phyloP scores from a whole-genome alignment of 805 yeast species.

The Saccharomycopsis synnaedendra region DNA sequence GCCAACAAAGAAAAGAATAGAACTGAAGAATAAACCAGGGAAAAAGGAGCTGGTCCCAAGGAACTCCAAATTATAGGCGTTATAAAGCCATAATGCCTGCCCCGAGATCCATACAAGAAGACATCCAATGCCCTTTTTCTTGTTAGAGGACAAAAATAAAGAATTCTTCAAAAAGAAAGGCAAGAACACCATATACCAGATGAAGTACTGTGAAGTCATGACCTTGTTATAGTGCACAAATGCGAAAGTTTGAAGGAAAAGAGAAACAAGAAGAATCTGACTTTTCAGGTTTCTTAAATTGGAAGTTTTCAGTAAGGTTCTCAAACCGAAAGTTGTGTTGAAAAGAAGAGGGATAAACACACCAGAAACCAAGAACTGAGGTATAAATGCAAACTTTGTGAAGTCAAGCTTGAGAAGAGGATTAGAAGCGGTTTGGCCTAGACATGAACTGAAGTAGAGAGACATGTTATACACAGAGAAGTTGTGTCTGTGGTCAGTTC shows the following conservation, averaged over 20 bases:
- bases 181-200: slow-evolving; percentile 83
- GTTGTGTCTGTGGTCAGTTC: slow-evolving; percentile 92
- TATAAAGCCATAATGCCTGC: slow-evolving; percentile 70
- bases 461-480: slow-evolving; percentile 78
- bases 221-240: slow-evolving; percentile 74
- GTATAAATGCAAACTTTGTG: slow-evolving; percentile 64
- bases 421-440: slow-evolving; percentile 6
- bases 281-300: slow-evolving; percentile 18
- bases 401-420: slow-evolving; percentile 20
- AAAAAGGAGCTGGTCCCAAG: slow-evolving; percentile 56
- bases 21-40: slow-evolving; percentile 43
- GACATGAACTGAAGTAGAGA: slow-evolving; percentile 49
- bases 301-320: slow-evolving; percentile 20
- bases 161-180: slow-evolving; percentile 59
- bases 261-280: slow-evolving; percentile 29
- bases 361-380: slow-evolving; percentile 58
- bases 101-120: slow-evolving; percentile 51
- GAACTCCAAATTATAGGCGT: slow-evolving; percentile 75
- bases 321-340: slow-evolving; percentile 4
- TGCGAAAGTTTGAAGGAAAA: slow-evolving; percentile 70
- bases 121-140: slow-evolving; percentile 30
- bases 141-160: slow-evolving; percentile 21
- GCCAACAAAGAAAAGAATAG: slow-evolving; percentile 45
- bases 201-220: slow-evolving; percentile 89
- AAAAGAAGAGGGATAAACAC: slow-evolving; percentile 41